These are phyloP conservation scores for Mrakia gelida DNA, from an alignment of 768 basidiomycete species.

Conservation along the genomic window DNA sequence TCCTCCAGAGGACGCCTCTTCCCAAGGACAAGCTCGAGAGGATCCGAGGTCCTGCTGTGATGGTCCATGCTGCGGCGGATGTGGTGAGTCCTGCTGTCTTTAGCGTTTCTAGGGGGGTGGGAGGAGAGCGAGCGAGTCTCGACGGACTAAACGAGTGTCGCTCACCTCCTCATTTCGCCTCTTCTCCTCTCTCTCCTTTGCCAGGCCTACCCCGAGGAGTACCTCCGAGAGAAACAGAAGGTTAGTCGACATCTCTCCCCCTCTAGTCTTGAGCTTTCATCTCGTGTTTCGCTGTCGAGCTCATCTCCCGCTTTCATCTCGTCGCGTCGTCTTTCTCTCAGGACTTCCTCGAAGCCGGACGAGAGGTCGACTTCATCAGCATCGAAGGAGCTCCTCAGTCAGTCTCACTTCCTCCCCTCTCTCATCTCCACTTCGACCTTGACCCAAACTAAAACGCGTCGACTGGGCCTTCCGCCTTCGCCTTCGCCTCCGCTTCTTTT, in stretches of 20 bases:
- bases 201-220: conserved; percentile 17
- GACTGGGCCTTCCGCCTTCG: too few species aligned
- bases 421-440: neutral
- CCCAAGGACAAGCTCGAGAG: conserved; percentile 2
- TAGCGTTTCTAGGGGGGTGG: too few species aligned
- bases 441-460: neutral
- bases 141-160: neutral
- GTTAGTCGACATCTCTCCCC: neutral
- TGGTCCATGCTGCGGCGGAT: conserved; percentile 14
- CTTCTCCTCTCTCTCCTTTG: neutral
- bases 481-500: too few species aligned
- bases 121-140: too few species aligned
- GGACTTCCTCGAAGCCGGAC: conserved; percentile 4
- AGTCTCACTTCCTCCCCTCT: neutral
- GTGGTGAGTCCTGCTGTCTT: neutral
- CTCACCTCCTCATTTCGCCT: neutral
- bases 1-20: conserved; percentile 13
- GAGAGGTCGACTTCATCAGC: conserved; percentile 9
- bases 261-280: neutral
- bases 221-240: conserved; percentile 15
- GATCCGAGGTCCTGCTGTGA: neutral
- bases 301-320: neutral
- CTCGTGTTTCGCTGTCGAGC: neutral
- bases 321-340: neutral
- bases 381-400: conserved; percentile 4